Percentiles rank a stretch among this genome's conserved stretches.
Conservation (phyloP, 331 rosid genomes). For the Quercus phellos region DNA sequence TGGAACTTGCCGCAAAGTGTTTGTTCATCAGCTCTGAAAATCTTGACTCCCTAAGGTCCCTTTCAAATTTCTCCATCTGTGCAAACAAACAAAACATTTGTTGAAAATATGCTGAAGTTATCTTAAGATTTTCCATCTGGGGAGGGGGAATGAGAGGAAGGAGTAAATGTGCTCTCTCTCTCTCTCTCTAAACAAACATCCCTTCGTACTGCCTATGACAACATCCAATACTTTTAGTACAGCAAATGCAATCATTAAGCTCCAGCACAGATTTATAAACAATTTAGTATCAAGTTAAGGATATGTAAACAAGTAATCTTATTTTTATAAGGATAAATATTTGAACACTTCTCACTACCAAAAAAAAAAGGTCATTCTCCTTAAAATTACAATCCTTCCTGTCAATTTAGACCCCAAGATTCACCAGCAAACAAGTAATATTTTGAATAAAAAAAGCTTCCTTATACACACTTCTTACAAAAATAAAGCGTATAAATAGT, state of each 20-base stretch:
- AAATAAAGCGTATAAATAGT: not conserved
- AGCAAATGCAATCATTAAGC: not conserved
- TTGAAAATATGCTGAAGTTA: not conserved
- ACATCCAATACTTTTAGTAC: not conserved
- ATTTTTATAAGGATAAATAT: too few species aligned
- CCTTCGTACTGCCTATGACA: not conserved
- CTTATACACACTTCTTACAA: not conserved
- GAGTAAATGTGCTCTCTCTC: not conserved
- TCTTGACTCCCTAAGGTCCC: slow-evolving; percentile 70
- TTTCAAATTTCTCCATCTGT: slow-evolving; percentile 93
- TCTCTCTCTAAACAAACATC: not conserved
- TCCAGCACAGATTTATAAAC: not conserved
- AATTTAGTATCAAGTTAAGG: not conserved
- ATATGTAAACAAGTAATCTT: not conserved
- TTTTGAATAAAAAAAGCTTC: not conserved
- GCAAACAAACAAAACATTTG: slow-evolving; percentile 15
- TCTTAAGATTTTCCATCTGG: not conserved
- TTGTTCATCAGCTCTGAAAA: slow-evolving; percentile 85
- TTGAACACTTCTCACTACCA: too few species aligned
- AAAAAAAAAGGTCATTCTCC: too few species aligned
- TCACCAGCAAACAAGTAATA: too few species aligned
- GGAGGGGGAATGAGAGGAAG: not conserved
- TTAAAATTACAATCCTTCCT: too few species aligned
- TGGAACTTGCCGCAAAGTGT: slow-evolving; percentile 90
- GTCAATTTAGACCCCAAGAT: too few species aligned